A percentile compares a stretch with the other conserved stretches of the same genome.
phyloP scores from a whole-genome alignment of 1,284 basidiomycete species.

The Sphagnurus paluster region DNA sequence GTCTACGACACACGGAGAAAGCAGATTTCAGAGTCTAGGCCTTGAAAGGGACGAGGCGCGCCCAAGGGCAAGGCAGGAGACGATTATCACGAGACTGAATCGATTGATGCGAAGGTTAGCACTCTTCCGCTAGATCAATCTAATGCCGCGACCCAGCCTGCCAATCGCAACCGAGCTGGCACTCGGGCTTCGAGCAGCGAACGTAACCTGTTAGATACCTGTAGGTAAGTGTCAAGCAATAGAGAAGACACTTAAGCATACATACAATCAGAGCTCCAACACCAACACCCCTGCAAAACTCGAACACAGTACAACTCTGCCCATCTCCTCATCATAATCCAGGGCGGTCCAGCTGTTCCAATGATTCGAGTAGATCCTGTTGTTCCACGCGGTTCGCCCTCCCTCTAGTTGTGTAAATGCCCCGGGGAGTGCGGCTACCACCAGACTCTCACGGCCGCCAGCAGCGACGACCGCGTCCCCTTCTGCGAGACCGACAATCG shows the following conservation, averaged over 20 bases:
- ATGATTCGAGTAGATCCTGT: conserved; percentile 25
- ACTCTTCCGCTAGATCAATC: too few species aligned
- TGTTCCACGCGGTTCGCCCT: conserved; percentile 13
- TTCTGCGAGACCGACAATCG: conserved; percentile 33
- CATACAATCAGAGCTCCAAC: conserved; percentile 28
- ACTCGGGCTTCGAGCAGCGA: too few species aligned
- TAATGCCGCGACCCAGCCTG: too few species aligned
- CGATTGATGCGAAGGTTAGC: too few species aligned
- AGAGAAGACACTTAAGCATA: neutral
- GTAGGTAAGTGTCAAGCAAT: too few species aligned
- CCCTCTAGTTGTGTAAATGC: conserved; percentile 21
- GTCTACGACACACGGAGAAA: too few species aligned
- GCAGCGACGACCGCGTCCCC: conserved; percentile 15
- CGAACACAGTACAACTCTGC: conserved; percentile 51
- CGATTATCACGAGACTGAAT: too few species aligned
- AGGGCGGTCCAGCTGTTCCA: conserved; percentile 50
- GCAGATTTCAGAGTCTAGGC: too few species aligned
- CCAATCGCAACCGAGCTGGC: too few species aligned
- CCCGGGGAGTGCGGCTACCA: conserved; percentile 50
- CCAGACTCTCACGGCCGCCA: conserved; percentile 39
- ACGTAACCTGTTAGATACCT: too few species aligned
- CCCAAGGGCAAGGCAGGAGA: too few species aligned
- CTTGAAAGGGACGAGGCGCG: too few species aligned
- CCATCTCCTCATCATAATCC: conserved; percentile 57
- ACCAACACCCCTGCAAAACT: conserved; percentile 46